Conservation (phyloP, 2,329 filamentous ascomycete genomes). For the Alternaria longipes region DNA sequence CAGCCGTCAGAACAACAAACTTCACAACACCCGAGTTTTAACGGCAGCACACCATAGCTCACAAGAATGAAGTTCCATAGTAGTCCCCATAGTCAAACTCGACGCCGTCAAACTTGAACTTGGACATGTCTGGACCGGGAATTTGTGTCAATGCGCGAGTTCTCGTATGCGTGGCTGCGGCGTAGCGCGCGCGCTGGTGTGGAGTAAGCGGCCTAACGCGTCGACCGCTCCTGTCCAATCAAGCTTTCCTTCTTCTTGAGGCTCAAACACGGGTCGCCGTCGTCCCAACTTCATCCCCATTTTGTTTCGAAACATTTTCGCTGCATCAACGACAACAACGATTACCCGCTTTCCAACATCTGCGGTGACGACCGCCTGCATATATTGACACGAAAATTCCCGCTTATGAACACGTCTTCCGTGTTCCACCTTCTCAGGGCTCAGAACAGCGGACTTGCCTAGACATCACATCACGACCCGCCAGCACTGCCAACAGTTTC, state of each 20-base stretch:
- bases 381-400: not conserved
- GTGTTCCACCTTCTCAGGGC: no score
- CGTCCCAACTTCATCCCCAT: constrained; percentile 33
- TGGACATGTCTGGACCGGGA: not conserved
- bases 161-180: constrained; percentile 35
- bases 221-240: constrained; percentile 39
- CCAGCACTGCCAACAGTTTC: not conserved
- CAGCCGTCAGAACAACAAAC: not conserved
- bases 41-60: not conserved
- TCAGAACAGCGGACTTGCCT: not conserved
- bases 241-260: constrained; percentile 24
- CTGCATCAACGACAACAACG: not conserved
- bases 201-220: not conserved
- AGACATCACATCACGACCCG: not conserved
- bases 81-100: not conserved
- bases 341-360: not conserved
- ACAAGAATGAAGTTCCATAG: not conserved
- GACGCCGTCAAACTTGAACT: not conserved
- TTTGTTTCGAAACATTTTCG: not conserved
- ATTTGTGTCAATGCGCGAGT: constrained; percentile 5
- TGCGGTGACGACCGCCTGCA: not conserved
- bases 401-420: no score
- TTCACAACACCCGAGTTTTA: not conserved
- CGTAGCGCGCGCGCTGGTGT: constrained; percentile 37
- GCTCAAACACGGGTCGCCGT: constrained; percentile 31